Conservation (phyloP, 176 grass and related monocot species). For the Triticum aestivum region DNA sequence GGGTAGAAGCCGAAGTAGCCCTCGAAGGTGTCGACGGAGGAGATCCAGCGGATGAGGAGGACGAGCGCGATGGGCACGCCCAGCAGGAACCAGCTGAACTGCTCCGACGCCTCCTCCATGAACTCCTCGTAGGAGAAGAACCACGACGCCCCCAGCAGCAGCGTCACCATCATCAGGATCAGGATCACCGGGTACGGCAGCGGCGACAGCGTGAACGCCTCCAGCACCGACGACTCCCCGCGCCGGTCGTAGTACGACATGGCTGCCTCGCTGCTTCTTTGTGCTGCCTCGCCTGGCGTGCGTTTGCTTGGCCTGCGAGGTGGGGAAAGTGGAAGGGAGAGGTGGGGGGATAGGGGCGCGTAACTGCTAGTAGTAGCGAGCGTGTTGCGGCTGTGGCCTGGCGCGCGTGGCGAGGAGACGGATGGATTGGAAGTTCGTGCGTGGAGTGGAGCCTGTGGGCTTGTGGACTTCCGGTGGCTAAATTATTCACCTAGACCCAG, state of each 20-base stretch:
- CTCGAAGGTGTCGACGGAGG: conserved; percentile 74
- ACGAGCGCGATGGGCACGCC: conserved; percentile 64
- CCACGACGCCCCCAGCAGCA: conserved; percentile 64
- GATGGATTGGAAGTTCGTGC: not conserved
- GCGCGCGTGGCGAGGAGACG: not conserved
- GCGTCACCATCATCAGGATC: conserved; percentile 64
- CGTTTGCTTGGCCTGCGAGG: not conserved
- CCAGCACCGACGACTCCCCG: conserved; percentile 50
- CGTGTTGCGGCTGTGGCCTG: not conserved
- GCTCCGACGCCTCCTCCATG: conserved; percentile 64
- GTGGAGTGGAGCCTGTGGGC: not conserved
- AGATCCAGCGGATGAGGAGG: conserved; percentile 82
- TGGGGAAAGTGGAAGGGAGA: not conserved
- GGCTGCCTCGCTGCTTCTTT: not conserved
- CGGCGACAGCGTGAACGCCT: conserved; percentile 83
- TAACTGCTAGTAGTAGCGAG: conserved; percentile 3
- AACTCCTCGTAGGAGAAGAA: conserved; percentile 81
- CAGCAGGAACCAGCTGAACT: conserved; percentile 71
- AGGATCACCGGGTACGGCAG: conserved; percentile 76
- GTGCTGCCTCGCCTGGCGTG: not conserved
- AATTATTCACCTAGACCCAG: too few species aligned
- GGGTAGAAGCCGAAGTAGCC: conserved; percentile 56
- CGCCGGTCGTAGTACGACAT: conserved; percentile 78
- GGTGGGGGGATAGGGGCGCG: conserved; percentile 18
- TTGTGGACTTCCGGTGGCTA: not conserved